Percentiles rank a stretch among this genome's conserved stretches.
Evolutionary conservation across 768 basidiomycete genomes (phyloP).

Genomic region (Exidia glandulosa): DNA sequence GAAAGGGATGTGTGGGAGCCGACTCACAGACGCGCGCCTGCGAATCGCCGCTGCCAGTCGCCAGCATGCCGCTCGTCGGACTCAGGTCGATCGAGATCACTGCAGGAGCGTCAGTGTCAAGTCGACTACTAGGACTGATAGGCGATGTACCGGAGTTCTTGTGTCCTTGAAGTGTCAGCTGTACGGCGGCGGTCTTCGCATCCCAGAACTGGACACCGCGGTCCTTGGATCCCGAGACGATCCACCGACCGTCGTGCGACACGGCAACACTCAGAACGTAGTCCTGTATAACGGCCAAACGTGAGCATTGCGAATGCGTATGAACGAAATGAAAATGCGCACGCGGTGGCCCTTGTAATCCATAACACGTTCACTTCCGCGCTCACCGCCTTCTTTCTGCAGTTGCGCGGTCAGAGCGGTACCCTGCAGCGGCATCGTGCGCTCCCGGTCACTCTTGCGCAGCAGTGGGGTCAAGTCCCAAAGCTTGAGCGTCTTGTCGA

Average conservation of each 20-base stretch:
- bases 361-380: conserved; percentile 54
- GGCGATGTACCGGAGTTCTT: conserved; percentile 32
- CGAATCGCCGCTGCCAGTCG: conserved; percentile 35
- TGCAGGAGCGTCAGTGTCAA: conserved; percentile 5
- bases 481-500: conserved; percentile 80
- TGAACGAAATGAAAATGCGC: conserved; percentile 11
- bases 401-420: no score
- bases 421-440: not conserved
- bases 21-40: conserved; percentile 29
- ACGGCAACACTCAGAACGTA: conserved; percentile 69
- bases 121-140: not conserved
- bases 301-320: not conserved
- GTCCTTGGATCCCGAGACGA: conserved; percentile 93
- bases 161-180: conserved; percentile 85
- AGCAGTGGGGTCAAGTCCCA: conserved; percentile 57
- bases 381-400: conserved; percentile 26
- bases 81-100: conserved; percentile 37
- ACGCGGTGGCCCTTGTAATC: conserved; percentile 86
- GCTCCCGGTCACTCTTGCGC: conserved; percentile 6
- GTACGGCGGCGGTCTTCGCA: conserved; percentile 62
- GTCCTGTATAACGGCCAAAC: conserved; percentile 29
- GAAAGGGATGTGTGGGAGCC: no score
- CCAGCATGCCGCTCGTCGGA: conserved; percentile 27
- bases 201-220: conserved; percentile 95
- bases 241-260: conserved; percentile 87